A percentile compares a stretch with the other conserved stretches of the same genome.
These are phyloP conservation scores for Rhizopogon parksii DNA, from an alignment of 1,284 basidiomycete species.

Conservation along the genomic window DNA sequence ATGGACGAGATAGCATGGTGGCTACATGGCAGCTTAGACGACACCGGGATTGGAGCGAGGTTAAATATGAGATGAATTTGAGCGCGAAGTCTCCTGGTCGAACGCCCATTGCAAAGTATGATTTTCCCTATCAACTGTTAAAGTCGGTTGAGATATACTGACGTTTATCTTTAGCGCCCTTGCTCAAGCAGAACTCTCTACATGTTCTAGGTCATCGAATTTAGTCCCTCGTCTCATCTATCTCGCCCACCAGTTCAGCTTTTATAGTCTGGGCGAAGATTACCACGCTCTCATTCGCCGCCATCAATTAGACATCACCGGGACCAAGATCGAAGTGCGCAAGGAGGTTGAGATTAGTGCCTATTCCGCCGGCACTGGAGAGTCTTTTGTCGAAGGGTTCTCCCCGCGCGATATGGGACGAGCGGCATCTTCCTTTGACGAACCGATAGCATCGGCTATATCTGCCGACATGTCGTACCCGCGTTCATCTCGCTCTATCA, in stretches of 20 bases:
- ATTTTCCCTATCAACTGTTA: not conserved
- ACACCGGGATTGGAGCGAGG: conserved; percentile 47
- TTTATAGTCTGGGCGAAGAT: conserved; percentile 69
- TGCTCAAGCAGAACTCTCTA: conserved; percentile 75
- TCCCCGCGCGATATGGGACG: conserved; percentile 32
- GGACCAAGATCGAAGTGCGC: conserved; percentile 61
- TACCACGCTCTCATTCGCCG: conserved; percentile 72
- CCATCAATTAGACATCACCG: conserved; percentile 56
- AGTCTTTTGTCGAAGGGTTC: conserved; percentile 52
- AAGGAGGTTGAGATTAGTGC: conserved; percentile 63
- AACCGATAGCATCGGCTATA: conserved; percentile 69
- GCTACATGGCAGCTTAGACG: conserved; percentile 64
- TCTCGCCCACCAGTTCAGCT: conserved; percentile 75
- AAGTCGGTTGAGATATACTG: not conserved
- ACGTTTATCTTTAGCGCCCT: conserved; percentile 43
- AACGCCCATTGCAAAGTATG: conserved; percentile 16
- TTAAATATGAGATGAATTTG: conserved; percentile 34
- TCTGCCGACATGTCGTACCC: conserved; percentile 55
- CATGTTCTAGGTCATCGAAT: conserved; percentile 48
- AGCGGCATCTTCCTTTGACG: conserved; percentile 61
- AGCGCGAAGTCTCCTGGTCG: conserved; percentile 9
- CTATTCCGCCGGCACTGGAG: conserved; percentile 32
- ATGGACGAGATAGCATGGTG: conserved; percentile 45
- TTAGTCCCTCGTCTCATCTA: conserved; percentile 71
- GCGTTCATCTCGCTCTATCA: conserved; percentile 34